Base-by-base conservation (phyloP, 495 filamentous ascomycete genomes). In the Stereocaulon alpinum region DNA sequence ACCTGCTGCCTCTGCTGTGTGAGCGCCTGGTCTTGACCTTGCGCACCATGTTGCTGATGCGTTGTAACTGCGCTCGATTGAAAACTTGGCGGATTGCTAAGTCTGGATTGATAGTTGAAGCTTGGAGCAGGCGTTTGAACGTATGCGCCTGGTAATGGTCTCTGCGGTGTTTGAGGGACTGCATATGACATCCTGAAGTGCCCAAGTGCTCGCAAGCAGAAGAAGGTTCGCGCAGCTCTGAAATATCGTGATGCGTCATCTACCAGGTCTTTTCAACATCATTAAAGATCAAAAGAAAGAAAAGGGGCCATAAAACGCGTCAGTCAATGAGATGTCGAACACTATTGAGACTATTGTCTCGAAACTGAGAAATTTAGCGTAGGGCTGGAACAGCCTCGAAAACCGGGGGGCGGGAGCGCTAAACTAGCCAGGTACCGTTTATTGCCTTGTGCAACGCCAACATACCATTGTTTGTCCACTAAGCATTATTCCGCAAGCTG, bases 71-170 rank as follows among this genome's bases (percentile, higher is more conserved):
- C 27, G 55, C 49, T 29, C n/a, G 64, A 44, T 48, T 40, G 49
- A 12, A 44, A 50, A 52, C 45, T 63, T 17, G 56, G 27, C 58
- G 45, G 56, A n/a, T 42, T 64, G 56, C 45, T 42, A 2, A 27
- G 47, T 40, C 53, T 45, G 56, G 37, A 15, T 32, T 50, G 60
- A 45, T 55, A 49, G 54, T 40, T 59, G 43, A 45, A 59, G 29
- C 55, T 59, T 47, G 51, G 51, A 20, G 84, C 85, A 52, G 87
- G 87, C 1, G 86, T 91, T 71, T 86, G 82, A 60, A 88, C 71
- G 66, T 80, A 91, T 64, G 86, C 83, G 65, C 87, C 87, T 48
- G 87, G 87, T 59, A 89, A 71, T 49, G 77, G 80, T 72, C 80
- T 79, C 72, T 79, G 78, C 55, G 80, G 86, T 30, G 87, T 89